phyloP scores from a whole-genome alignment of 2,329 filamentous ascomycete genomes.

The Stagonosporopsis rhizophila region DNA sequence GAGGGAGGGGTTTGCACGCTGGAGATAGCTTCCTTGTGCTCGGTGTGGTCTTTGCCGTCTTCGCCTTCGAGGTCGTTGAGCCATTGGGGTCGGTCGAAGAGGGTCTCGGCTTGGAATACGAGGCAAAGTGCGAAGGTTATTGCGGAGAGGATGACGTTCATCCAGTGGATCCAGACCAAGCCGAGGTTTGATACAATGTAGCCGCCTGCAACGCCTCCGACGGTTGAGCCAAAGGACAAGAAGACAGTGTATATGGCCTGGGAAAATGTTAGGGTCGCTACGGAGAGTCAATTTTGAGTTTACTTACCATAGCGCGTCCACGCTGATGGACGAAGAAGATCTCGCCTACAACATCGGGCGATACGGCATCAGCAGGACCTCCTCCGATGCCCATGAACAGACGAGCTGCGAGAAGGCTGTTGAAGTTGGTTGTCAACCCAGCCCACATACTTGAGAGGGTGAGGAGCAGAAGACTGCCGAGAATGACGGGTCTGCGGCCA shows the following conservation, averaged over 20 bases:
- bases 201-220: constrained; percentile 50
- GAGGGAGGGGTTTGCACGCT: constrained; percentile 14
- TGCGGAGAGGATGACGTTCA: constrained; percentile 47
- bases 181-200: constrained; percentile 50
- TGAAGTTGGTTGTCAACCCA: constrained; percentile 46
- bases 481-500: constrained; percentile 49
- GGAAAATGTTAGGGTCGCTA: not conserved
- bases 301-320: constrained; percentile 49
- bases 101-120: constrained; percentile 51
- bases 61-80: constrained; percentile 23
- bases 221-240: constrained; percentile 46
- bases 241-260: constrained; percentile 54
- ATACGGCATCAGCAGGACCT: constrained; percentile 49
- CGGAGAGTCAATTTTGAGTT: too few relatives aligned
- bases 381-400: constrained; percentile 49
- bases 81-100: constrained; percentile 44
- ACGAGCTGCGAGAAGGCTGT: constrained; percentile 49
- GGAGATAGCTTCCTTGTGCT: constrained; percentile 28
- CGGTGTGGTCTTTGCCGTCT: constrained; percentile 22
- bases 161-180: constrained; percentile 52
- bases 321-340: constrained; percentile 54
- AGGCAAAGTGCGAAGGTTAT: constrained; percentile 44
- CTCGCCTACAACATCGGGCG: constrained; percentile 52
- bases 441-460: constrained; percentile 50
- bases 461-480: constrained; percentile 46